Evolutionary conservation across 805 yeast genomes (phyloP).

Genomic region (Metschnikowia peoriensis): DNA sequence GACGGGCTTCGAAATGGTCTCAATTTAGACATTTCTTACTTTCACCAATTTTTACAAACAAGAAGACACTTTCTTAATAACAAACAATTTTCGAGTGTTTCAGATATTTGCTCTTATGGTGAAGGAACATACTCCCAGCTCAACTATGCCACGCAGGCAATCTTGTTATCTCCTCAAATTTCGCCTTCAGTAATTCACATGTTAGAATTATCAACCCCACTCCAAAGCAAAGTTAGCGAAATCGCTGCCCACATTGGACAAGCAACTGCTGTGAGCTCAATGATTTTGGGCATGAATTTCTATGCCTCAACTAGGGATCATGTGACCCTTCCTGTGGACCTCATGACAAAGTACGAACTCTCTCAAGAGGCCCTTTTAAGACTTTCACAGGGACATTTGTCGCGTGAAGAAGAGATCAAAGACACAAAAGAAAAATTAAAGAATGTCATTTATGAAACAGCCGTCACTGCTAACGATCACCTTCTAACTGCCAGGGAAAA

Average conservation of each 20-base stretch:
- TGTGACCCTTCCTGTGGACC: slow-evolving; percentile 61
- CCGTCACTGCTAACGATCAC: slow-evolving; percentile 79
- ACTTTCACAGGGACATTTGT: slow-evolving; percentile 42
- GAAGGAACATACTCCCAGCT: slow-evolving; percentile 78
- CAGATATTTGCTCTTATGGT: slow-evolving; percentile 69
- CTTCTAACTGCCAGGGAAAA: slow-evolving; percentile 64
- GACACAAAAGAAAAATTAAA: slow-evolving; percentile 41
- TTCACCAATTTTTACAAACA: slow-evolving; percentile 60
- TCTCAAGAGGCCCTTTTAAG: slow-evolving; percentile 66
- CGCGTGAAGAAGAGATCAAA: slow-evolving; percentile 21
- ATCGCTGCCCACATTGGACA: slow-evolving; percentile 82
- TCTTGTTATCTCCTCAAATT: slow-evolving; percentile 53
- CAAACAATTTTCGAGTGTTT: slow-evolving; percentile 46
- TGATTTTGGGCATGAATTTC: slow-evolving; percentile 58
- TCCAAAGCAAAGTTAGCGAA: slow-evolving; percentile 51
- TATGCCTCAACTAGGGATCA: slow-evolving; percentile 51
- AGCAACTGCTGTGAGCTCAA: slow-evolving; percentile 67
- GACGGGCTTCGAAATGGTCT: slow-evolving; percentile 50
- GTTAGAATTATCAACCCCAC: slow-evolving; percentile 43
- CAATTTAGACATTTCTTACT: slow-evolving; percentile 50
- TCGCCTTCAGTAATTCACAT: slow-evolving; percentile 54
- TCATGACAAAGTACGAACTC: slow-evolving; percentile 50
- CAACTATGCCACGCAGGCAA: slow-evolving; percentile 62
- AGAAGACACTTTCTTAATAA: slow-evolving; percentile 52
- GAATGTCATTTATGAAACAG: slow-evolving; percentile 65